phyloP scores from a whole-genome alignment of 1,284 basidiomycete genomes.

The Anthracocystis setariae region DNA sequence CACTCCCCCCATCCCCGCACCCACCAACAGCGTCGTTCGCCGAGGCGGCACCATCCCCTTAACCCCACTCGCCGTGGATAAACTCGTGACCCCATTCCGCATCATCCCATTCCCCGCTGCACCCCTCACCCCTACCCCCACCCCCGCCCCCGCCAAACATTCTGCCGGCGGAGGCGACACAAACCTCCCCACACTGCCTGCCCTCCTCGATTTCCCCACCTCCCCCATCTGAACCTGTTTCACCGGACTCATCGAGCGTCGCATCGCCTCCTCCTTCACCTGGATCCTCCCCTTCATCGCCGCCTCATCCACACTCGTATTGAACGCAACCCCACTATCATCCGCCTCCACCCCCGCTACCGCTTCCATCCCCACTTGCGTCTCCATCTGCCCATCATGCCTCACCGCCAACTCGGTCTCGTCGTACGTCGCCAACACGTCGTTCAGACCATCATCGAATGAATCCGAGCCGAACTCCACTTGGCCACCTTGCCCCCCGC shows the following conservation, averaged over 20 bases:
- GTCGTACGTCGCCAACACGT: constrained; percentile 35
- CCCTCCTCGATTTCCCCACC: constrained; percentile 17
- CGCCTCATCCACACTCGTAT: not conserved
- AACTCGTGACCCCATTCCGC: constrained; percentile 22
- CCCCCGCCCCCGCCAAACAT: not conserved
- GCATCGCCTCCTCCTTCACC: constrained; percentile 23
- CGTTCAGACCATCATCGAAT: constrained; percentile 35
- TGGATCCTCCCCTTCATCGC: constrained; percentile 17
- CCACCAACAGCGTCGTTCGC: constrained; percentile 6
- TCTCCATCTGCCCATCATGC: constrained; percentile 45
- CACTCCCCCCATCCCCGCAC: constrained; percentile 5
- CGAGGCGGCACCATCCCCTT: not conserved
- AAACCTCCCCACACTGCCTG: constrained; percentile 46
- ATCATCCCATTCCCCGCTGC: constrained; percentile 2
- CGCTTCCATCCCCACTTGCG: too few relatives aligned
- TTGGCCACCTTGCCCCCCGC: constrained; percentile 5
- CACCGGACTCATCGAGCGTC: constrained; percentile 41
- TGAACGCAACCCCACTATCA: constrained; percentile 40
- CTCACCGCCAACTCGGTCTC: constrained; percentile 35
- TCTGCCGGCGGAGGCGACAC: constrained; percentile 30
- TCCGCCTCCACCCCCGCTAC: constrained; percentile 18
- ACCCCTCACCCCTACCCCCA: constrained; percentile 8
- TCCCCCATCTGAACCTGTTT: constrained; percentile 41
- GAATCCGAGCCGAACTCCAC: constrained; percentile 33
- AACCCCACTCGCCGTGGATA: constrained; percentile 19